phyloP scores from a whole-genome alignment of 2,329 filamentous ascomycete genomes.

The Seiridium cupressi region DNA sequence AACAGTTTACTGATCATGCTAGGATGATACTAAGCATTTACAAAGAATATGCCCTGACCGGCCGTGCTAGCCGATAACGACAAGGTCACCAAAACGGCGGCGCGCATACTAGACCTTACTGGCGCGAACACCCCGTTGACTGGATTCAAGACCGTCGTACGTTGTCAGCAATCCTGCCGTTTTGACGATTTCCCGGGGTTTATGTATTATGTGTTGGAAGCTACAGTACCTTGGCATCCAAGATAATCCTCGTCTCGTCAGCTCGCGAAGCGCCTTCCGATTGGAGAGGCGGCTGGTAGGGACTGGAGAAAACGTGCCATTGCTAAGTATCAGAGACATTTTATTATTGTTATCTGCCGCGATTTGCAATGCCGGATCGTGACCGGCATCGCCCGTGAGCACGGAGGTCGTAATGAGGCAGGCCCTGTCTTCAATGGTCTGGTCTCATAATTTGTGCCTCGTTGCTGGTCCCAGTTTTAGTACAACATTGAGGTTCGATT shows the following conservation, averaged over 20 bases:
- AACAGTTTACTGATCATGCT: not conserved
- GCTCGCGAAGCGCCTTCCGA: not conserved
- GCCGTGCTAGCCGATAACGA: not conserved
- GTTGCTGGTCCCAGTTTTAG: not conserved
- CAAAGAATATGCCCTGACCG: not conserved
- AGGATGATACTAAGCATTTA: not conserved
- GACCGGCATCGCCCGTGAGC: no score
- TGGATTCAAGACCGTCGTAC: no score
- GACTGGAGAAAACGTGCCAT: not conserved
- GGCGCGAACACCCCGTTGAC: no score
- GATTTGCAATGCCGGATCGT: not conserved
- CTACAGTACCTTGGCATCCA: not conserved
- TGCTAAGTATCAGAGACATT: not conserved
- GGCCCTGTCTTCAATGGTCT: not conserved
- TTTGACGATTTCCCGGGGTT: no score
- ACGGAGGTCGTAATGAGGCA: not conserved
- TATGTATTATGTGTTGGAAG: no score
- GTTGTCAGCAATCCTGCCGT: no score
- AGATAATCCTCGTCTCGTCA: not conserved
- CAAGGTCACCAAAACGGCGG: no score
- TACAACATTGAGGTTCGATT: conserved; percentile 6
- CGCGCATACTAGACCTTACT: no score
- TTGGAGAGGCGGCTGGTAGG: not conserved
- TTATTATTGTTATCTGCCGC: not conserved
- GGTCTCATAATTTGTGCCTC: not conserved